These are phyloP conservation scores for Boletales sp. DNA, from an alignment of 768 basidiomycete genomes.

Conservation along the genomic window DNA sequence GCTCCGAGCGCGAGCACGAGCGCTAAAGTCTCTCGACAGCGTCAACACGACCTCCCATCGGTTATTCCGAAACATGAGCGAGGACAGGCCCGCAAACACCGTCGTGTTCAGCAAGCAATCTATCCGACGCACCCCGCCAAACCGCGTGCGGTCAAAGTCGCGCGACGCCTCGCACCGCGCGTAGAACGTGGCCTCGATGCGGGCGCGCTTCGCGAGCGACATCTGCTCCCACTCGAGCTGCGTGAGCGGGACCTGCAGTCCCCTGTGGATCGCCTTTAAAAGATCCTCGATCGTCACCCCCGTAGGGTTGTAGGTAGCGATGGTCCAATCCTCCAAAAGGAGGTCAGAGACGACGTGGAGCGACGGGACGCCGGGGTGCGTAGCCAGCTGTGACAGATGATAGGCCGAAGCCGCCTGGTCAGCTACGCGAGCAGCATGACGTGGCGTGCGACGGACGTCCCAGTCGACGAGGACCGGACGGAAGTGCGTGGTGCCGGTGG, in stretches of 20 bases:
- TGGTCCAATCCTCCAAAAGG: conserved; percentile 41
- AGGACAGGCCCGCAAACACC: conserved; percentile 50
- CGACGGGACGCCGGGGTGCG: conserved; percentile 35
- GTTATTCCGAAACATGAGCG: conserved; percentile 33
- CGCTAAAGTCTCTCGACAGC: conserved; percentile 35
- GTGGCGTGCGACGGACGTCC: conserved; percentile 48
- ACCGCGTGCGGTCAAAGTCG: conserved; percentile 33
- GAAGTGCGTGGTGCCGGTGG: conserved; percentile 8
- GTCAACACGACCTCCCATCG: conserved; percentile 44
- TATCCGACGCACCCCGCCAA: conserved; percentile 42
- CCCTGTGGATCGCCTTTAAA: conserved; percentile 41
- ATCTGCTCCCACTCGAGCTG: conserved; percentile 42
- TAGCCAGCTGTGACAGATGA: conserved; percentile 41
- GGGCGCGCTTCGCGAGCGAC: conserved; percentile 39
- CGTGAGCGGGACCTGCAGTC: conserved; percentile 37
- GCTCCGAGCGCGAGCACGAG: neutral
- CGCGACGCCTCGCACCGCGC: conserved; percentile 41
- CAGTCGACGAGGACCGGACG: conserved; percentile 36
- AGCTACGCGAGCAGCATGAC: conserved; percentile 14
- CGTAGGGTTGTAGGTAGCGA: conserved; percentile 36
- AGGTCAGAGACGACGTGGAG: conserved; percentile 47
- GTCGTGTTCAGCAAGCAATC: conserved; percentile 50
- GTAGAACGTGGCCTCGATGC: conserved; percentile 42
- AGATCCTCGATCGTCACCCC: conserved; percentile 55
- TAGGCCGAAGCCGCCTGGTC: conserved; percentile 3